These are phyloP conservation scores for Myxozyma geophila DNA, from an alignment of 805 yeast species.

Conservation along the genomic window DNA sequence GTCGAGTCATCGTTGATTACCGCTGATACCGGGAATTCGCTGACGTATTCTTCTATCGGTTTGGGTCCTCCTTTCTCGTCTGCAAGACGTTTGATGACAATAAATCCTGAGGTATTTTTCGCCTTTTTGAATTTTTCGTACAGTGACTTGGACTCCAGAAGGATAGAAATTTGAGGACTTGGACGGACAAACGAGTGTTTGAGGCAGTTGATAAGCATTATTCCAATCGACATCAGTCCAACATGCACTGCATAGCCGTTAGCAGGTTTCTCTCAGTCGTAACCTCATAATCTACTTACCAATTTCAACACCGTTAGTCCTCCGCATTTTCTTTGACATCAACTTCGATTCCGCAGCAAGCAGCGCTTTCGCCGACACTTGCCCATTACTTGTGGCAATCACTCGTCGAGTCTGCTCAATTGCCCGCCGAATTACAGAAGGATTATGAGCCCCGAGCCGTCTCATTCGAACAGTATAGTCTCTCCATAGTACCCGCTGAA, in stretches of 20 bases:
- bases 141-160: background rate
- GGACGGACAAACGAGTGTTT: constrained; percentile 4
- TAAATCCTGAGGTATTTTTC: background rate
- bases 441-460: background rate
- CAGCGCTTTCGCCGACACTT: background rate
- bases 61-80: background rate
- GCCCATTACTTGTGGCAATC: background rate
- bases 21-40: background rate
- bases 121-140: background rate
- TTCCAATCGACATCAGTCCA: constrained; percentile 8
- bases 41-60: background rate
- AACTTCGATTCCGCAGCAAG: background rate
- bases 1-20: background rate
- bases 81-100: background rate
- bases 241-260: background rate
- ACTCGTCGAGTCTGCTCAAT: background rate
- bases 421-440: background rate
- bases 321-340: background rate
- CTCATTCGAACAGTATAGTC: background rate
- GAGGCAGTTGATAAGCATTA: constrained; percentile 7
- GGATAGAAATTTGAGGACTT: constrained; percentile 5
- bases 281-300: background rate
- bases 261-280: background rate
- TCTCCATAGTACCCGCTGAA: background rate
- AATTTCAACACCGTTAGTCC: constrained; percentile 8